Base-by-base conservation (phyloP, 2,329 filamentous ascomycete genomes). In the Diaporthe caulivora region DNA sequence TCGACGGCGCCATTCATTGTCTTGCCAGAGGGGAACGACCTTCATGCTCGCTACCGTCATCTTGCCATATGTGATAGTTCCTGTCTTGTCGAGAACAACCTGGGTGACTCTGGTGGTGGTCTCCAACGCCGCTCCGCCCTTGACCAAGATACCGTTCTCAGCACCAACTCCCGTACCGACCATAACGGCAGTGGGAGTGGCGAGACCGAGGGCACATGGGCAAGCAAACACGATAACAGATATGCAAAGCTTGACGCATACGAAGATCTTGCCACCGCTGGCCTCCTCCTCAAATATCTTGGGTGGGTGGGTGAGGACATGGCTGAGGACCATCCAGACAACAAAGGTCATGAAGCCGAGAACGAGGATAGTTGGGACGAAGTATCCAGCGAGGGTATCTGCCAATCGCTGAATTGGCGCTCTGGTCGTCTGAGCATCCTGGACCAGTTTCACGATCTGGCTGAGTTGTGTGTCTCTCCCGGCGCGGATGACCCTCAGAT, bases 151-250 rank as follows among this genome's bases (percentile, higher is more conserved):
- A 31, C 97, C 97, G 78, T 98, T 93, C 83, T 98, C 94, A 2
- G 97, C 97, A 67, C 97, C 97, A 42, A 98, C 92, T 74, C 97
- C 97, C n/a, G 97, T 98, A 55, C 97, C 97, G 40, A 99, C 97
- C 97, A 99, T 98, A 81, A 99, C 95, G 2, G 97, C 97, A 0
- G 97, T 99, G 2, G 97, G 97, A 1, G 97, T 98, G 31, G 95
- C 95, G 24, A 99, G 89, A 72, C 97, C 97, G n/a, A 99, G 90
- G 1, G 97, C 97, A 80, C 97, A 99, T 24, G 97, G 97, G 80
- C 97, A 99, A 6, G 97, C 97, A 82, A 99, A 98, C 26, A 98
- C 97, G 80, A 99, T 97, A 77, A 99, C 97, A 0, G 97, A 97
- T 78, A 99, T 99, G 84, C 97, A 98, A 21, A 99, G 91, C 86